Conservation (phyloP, 1,284 basidiomycete species). For the Cystobasidium pallidum region DNA sequence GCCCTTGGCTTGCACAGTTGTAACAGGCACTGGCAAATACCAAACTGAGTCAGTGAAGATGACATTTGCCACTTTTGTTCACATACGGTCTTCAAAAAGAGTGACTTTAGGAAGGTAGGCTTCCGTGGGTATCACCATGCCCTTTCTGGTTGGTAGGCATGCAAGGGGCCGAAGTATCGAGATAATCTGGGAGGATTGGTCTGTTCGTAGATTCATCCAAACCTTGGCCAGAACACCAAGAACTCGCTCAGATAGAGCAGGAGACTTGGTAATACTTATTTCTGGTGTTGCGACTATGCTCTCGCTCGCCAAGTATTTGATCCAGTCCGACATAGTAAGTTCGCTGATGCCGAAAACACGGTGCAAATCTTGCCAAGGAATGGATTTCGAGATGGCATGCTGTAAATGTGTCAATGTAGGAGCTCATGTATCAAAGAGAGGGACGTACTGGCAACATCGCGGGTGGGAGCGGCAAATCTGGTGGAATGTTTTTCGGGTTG, state of each 20-base stretch:
- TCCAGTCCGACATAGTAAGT: conserved; percentile 75
- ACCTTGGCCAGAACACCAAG: conserved; percentile 71
- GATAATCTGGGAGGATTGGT: conserved; percentile 66
- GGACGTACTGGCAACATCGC: conserved; percentile 68
- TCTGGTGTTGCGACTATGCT: conserved; percentile 62
- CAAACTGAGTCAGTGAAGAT: conserved; percentile 60
- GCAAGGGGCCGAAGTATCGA: conserved; percentile 66
- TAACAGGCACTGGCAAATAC: conserved; percentile 59
- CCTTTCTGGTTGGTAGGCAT: conserved; percentile 65
- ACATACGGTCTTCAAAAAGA: conserved; percentile 73
- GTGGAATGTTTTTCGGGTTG: conserved; percentile 73
- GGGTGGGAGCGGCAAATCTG: conserved; percentile 78
- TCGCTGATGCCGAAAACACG: conserved; percentile 71
- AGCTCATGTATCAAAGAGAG: neutral
- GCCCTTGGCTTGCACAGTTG: conserved; percentile 78
- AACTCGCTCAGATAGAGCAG: conserved; percentile 81
- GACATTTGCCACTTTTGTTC: neutral
- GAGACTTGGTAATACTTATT: conserved; percentile 70
- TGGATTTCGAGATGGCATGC: conserved; percentile 65
- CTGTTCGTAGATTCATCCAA: conserved; percentile 72
- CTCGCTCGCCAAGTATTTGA: conserved; percentile 67
- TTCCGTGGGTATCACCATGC: conserved; percentile 64
- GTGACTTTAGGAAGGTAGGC: conserved; percentile 87
- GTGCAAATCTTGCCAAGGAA: conserved; percentile 58
- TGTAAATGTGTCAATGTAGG: neutral